Percentiles rank a stretch among this genome's conserved stretches.
These are phyloP conservation scores for Chalaropsis ovoidea DNA, from an alignment of 2,329 filamentous ascomycete genomes.

Conservation along the genomic window DNA sequence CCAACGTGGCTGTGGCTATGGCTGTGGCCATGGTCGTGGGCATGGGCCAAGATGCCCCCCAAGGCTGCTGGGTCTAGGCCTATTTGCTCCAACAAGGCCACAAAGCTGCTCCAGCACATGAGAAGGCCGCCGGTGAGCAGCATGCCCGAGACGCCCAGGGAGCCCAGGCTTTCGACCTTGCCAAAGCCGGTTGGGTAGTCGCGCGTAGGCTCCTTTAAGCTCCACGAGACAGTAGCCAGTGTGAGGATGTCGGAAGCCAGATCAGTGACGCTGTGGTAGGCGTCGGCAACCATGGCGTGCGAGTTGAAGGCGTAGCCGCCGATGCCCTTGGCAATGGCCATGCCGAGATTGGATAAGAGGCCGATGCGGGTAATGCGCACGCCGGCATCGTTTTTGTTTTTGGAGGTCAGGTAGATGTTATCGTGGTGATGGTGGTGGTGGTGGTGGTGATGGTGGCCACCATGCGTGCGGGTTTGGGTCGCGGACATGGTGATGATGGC, in stretches of 20 bases:
- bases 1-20: conserved; percentile 41
- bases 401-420: conserved; percentile 85
- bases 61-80: conserved; percentile 34
- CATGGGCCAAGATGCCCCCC: conserved; percentile 56
- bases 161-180: conserved; percentile 94
- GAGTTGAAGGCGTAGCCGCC: conserved; percentile 94
- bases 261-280: conserved; percentile 90
- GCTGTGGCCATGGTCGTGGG: conserved; percentile 54
- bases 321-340: conserved; percentile 86
- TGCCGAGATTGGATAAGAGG: conserved; percentile 71
- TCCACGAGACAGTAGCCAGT: conserved; percentile 87
- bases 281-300: conserved; percentile 84
- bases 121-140: conserved; percentile 80
- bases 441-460: conserved; percentile 35
- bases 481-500: conserved; percentile 18
- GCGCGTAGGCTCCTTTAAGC: conserved; percentile 70
- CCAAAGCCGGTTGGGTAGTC: conserved; percentile 86
- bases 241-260: conserved; percentile 92
- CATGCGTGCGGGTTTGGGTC: conserved; percentile 18
- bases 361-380: conserved; percentile 51
- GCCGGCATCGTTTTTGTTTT: conserved; percentile 61
- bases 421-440: conserved; percentile 83
- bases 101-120: conserved; percentile 71
- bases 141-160: conserved; percentile 84
- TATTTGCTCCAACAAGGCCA: conserved; percentile 28